Base-by-base conservation (phyloP, 805 yeast species). In the Starmerella apis region DNA sequence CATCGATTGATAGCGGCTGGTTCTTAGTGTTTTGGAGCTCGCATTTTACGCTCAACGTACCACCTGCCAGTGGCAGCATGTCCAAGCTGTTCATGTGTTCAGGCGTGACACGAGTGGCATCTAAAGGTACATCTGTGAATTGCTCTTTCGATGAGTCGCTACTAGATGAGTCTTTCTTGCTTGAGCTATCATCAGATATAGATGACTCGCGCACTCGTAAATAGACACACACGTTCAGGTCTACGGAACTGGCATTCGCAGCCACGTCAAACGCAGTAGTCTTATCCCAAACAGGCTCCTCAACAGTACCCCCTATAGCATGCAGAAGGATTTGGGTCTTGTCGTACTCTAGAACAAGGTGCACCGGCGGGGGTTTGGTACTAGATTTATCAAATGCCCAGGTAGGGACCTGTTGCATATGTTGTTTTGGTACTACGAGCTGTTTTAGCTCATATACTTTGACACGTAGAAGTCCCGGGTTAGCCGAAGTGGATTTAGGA, bases 181-280 rank as follows among this genome's bases (percentile, higher is more conserved):
- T 66, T 61, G 66, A 59, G 3, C 62, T 58, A 58, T 55, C 71
- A 62, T 3, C 79, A 78, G 20, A 78, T 65, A 61, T 67, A 56
- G 6, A 63, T 59, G 56, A 56, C 71, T 65, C 11, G 77, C 78
- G 24, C 76, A 68, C 59, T 80, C 71, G 52, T 78, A 83, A 82
- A 63, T 84, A 92, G 19, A 86, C 74, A 63, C 86, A 92, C 36
- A 90, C 68, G 56, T 78, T 80, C 55, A 92, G 71, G 55, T 76
- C 76, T 48, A 83, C 79, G 31, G 23, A 14, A 13, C 16, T 24
- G 36, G 74, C 72, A 53, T 81, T 72, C 16, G 48, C 47, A 3
- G 83, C 76, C 35, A 88, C 94, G 73, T 92, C 99, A 62, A 92
- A 92, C 3, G 88, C 79, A 14, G 94, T 83, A 10, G 86, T 86